Evolutionary conservation across 2,329 filamentous ascomycete genomes (phyloP), one percentile per base, ranked within the genome.

Genomic region (Xylariaceae sp.): DNA sequence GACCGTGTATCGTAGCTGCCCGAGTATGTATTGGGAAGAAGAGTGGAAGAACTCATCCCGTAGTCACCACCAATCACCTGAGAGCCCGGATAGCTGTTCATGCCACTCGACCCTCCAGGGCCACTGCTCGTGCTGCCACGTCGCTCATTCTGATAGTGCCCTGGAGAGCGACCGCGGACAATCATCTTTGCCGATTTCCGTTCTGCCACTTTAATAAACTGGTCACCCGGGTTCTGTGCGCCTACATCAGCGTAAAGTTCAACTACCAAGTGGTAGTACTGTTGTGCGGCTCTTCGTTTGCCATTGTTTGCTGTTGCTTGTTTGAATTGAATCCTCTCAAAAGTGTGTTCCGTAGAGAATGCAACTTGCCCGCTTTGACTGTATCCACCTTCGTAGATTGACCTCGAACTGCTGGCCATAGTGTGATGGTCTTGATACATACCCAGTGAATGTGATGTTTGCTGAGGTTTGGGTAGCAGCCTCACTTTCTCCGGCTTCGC

Each of bases 281-380:
- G 92, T 68, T 97, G 92, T 15, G 92, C 91, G 1, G 92, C 92
- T 51, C 92, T 81, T 62, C 92, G 82, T 71, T 96, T 96, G 40
- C 92, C 92, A 62, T 97, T 97, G 75, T 96, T 97, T 20, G 91
- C 91, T 0, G 92, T 96, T 1, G 92, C 92, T 60, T 91, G 90
- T 71, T 96, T 95, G 81, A 96, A 97, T 65, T 96, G 92, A 45
- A 96, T 94, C 9, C 92, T 86, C 68, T 96, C 92, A 68, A 95
- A 97, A 0, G 80, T 84, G 58, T 84, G 79, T 61, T 85, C 82
- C 6, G 75, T 80, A 4, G 79, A 75, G 13, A 74, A 73, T 0
- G 72, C 67, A 41, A 68, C 65, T 53, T 73, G 70, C 41, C 51
- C 61, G 51, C 40, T 67, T 60, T 60, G 75, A 72, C 27, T 70